phyloP scores from a whole-genome alignment of 2,329 filamentous ascomycete species.

The Fusarium sp. region DNA sequence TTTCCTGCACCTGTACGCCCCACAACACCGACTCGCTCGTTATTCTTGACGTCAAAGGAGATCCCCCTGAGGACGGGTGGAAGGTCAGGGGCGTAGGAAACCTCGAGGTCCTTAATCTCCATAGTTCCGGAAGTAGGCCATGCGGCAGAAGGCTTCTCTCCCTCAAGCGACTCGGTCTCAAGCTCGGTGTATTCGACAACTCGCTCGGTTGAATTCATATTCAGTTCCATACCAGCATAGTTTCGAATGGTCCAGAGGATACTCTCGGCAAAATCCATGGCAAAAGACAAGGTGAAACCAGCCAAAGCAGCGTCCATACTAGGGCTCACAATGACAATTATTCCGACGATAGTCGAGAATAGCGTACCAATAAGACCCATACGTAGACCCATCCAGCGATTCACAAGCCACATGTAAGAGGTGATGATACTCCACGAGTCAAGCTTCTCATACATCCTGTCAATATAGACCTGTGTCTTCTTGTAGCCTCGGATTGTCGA shows the following conservation, averaged over 20 bases:
- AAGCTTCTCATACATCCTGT: conserved; percentile 74
- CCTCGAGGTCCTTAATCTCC: conserved; percentile 77
- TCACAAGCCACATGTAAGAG: conserved; percentile 76
- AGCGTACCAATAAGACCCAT: conserved; percentile 75
- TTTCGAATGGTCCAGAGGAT: conserved; percentile 74
- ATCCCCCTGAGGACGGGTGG: conserved; percentile 76
- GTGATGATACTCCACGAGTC: conserved; percentile 73
- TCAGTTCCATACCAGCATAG: conserved; percentile 76
- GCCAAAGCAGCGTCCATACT: conserved; percentile 74
- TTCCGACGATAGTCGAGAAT: conserved; percentile 73
- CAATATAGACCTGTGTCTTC: conserved; percentile 72
- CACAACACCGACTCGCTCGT: conserved; percentile 78
- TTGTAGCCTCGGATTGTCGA: conserved; percentile 80
- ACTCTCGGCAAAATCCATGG: conserved; percentile 71
- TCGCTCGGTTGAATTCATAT: conserved; percentile 82
- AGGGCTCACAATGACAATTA: conserved; percentile 69
- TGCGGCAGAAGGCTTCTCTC: conserved; percentile 68
- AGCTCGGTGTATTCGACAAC: conserved; percentile 79
- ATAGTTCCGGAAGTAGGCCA: conserved; percentile 81
- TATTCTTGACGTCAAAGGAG: conserved; percentile 71
- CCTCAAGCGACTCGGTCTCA: conserved; percentile 71
- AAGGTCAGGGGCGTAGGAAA: conserved; percentile 75
- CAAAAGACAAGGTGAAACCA: conserved; percentile 79
- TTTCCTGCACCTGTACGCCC: conserved; percentile 83
- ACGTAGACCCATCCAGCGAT: conserved; percentile 80